Percentiles rank a stretch among this genome's conserved stretches.
Evolutionary conservation across 2,329 filamentous ascomycete species (phyloP).

Genomic region (Harringtonia aguacate): DNA sequence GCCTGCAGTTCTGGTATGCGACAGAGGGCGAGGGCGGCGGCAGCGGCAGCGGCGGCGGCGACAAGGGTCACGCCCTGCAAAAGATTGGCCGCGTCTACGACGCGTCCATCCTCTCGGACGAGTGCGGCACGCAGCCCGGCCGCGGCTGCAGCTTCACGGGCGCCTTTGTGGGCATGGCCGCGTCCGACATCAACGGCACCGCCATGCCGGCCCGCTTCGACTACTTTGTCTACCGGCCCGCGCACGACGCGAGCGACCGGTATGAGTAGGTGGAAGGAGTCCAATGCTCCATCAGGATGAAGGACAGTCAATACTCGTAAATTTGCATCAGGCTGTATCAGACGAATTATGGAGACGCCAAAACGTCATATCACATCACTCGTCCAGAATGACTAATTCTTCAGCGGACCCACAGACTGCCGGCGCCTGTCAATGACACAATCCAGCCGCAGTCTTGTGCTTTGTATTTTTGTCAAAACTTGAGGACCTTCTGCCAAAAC

Average conservation of each 20-base stretch:
- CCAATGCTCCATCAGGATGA: no score
- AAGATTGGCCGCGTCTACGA: conserved; percentile 45
- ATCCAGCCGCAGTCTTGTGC: no score
- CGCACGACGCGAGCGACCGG: conserved; percentile 33
- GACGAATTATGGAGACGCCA: no score
- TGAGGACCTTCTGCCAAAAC: no score
- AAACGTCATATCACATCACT: no score
- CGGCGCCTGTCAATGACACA: no score
- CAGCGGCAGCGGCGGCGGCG: conserved; percentile 32
- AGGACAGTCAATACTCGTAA: no score
- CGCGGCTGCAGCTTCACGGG: conserved; percentile 57
- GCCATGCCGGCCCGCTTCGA: conserved; percentile 36
- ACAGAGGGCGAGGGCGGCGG: no score
- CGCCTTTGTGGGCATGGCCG: conserved; percentile 46
- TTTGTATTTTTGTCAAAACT: no score
- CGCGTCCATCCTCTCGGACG: conserved; percentile 49
- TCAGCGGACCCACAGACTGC: no score
- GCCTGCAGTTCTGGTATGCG: conserved; percentile 50
- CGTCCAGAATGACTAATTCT: no score
- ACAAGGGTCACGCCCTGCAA: conserved; percentile 22
- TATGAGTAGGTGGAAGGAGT: conserved; percentile 30
- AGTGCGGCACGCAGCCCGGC: conserved; percentile 49
- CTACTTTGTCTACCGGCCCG: conserved; percentile 39
- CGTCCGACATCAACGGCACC: conserved; percentile 43
- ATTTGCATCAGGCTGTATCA: no score